phyloP scores from a whole-genome alignment of 2,329 filamentous ascomycete species.

The Myriosclerotinia curreyana region DNA sequence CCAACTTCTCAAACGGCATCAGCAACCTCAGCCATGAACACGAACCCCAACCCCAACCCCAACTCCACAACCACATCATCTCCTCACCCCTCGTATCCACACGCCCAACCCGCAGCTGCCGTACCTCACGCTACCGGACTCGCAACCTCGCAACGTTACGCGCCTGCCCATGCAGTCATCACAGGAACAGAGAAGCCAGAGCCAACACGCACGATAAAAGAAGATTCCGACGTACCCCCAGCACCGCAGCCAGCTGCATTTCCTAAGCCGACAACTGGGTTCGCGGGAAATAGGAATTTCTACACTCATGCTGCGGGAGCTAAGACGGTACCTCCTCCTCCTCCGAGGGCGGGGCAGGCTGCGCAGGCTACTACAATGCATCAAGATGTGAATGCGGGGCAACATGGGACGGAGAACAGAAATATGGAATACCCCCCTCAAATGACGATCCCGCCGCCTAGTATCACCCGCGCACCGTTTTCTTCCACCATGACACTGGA shows the following conservation, averaged over 20 bases:
- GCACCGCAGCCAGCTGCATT: slow-evolving; percentile 57
- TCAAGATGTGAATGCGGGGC: not conserved
- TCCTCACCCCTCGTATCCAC: slow-evolving; percentile 39
- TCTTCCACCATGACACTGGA: slow-evolving; percentile 45
- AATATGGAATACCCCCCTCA: slow-evolving; percentile 35
- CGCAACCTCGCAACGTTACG: slow-evolving; percentile 30
- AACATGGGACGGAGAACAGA: not conserved
- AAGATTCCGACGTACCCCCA: slow-evolving; percentile 45
- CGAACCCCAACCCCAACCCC: slow-evolving; percentile 13
- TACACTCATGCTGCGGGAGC: slow-evolving; percentile 36
- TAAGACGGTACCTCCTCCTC: slow-evolving; percentile 42
- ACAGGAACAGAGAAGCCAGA: not conserved
- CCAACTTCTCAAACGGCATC: slow-evolving; percentile 41
- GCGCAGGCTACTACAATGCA: not conserved
- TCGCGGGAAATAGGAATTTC: slow-evolving; percentile 25
- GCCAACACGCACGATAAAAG: slow-evolving; percentile 46
- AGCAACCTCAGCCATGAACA: slow-evolving; percentile 24
- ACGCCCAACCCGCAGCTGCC: slow-evolving; percentile 50
- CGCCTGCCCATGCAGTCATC: slow-evolving; percentile 40
- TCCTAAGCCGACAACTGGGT: slow-evolving; percentile 43
- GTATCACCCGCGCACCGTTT: slow-evolving; percentile 42
- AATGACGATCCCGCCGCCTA: slow-evolving; percentile 38
- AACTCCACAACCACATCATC: slow-evolving; percentile 37
- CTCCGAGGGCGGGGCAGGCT: slow-evolving; percentile 47
- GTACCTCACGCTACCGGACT: slow-evolving; percentile 26